Evolutionary conservation across 148 eudicot species (phyloP), one percentile per base, ranked within the genome.

Genomic region (Chenopodium album): DNA sequence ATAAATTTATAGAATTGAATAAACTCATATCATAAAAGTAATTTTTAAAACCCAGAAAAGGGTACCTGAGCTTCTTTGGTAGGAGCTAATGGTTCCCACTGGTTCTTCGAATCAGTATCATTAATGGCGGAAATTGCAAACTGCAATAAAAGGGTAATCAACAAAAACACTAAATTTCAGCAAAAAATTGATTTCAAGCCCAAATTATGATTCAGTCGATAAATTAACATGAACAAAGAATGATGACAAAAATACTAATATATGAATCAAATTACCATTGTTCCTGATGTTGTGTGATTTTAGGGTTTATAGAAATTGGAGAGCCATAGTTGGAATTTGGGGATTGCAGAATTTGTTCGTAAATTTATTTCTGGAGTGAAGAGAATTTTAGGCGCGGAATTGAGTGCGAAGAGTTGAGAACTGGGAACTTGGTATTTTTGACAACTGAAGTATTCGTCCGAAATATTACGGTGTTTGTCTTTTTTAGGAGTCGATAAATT

Each of bases 41-140:
- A 56, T 56, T 1, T 14, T 31, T 19, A 46, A 32, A 10, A 72
- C 28, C 54, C 28, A 78, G 22, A 80, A 14, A 76, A 48, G 2
- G 2, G 1, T 77, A 82, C 99, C 95, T 91, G 98, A 72, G 99
- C 99, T 96, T 96, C 99, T 91, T 94, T 96, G 29, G 99, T 91
- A 23, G 98, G 99, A 79, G 99, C 99, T 75, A 95, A 81, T 66
- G 99, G 99, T 79, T 93, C 94, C 95, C 98, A 92, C 59, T 90
- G 88, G 66, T 85, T 87, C 79, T 81, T 88, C 19, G 98, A 89
- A 79, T 91, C 94, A 9, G 91, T 85, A 82, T 94, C 99, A 77
- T 96, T 96, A 32, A 96, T 94, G 44, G 99, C 98, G 73, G 97
- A 89, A 84, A 96, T 94, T 67, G 99, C 88, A 78, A 96, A 96